Evolutionary conservation across 2,329 filamentous ascomycete species (phyloP), one percentile per base, ranked within the genome.

Genomic region (Penicillium oxalicum): DNA sequence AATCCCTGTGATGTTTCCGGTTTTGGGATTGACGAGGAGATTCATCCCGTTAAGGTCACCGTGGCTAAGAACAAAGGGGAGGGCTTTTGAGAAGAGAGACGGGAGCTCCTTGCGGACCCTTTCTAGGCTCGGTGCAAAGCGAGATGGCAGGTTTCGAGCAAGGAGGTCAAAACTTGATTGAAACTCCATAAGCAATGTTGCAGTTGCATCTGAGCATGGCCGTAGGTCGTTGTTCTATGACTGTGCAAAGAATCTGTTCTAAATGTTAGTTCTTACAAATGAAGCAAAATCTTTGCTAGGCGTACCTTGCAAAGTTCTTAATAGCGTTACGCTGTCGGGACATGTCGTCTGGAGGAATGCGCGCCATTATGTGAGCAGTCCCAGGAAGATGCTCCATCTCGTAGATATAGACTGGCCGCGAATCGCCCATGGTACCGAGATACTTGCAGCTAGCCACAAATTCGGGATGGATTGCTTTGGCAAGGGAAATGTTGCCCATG

Each of bases 1-100:
- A 45, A 60, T 51, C 34, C 59, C 52, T 24, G 50, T 55, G 18
- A 61, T 52, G 36, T 52, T 47, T 25, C 57, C 53, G 9, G 50
- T 53, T 26, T 49, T 7, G 1, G 49, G 47, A 33, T 52, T 40
- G 33, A 35, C 9, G 35, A 51, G 45, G 26, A 53, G 2, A 45
- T 53, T 53, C 51, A 50, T 55, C 39, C 9, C 5, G 27, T 45
- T 46, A 36, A 55, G 48, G 36, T 54, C 49, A 2, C 44, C 33
- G 37, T 56, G 51, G 32, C 40, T 54, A 25, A 56, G 49, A 38
- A 50, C 47, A 27, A 47, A 50, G 3, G 49, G 53, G 25, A 50
- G 37, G 5, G 45, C 26, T 37, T 25, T 37, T 8, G 45, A 48
- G 32, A 56, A 53, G 33, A 50, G 35, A 24, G 47, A 48, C 28